phyloP scores from a whole-genome alignment of 2,329 filamentous ascomycete species.

The Periconia macrospinosa region DNA sequence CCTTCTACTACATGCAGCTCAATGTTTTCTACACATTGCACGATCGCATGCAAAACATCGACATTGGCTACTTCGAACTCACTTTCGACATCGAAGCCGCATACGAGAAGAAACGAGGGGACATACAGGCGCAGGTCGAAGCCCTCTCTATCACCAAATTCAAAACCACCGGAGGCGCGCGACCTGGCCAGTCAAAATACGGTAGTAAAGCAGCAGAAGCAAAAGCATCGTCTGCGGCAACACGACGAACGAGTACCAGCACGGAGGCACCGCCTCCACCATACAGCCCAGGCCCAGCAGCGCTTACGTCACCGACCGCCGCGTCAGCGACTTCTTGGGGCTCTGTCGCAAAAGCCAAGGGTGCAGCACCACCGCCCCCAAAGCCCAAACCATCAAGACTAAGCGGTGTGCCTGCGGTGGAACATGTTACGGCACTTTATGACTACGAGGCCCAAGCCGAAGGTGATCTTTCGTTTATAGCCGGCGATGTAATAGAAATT shows the following conservation, averaged over 20 bases:
- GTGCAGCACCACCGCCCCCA: constrained; percentile 53
- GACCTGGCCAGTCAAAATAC: constrained; percentile 40
- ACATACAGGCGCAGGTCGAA: constrained; percentile 84
- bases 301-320: constrained; percentile 24
- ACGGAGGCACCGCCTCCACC: constrained; percentile 44
- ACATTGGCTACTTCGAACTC: constrained; percentile 97
- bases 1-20: constrained; percentile 99
- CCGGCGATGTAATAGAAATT: constrained; percentile 90
- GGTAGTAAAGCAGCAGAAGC: constrained; percentile 43
- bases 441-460: constrained; percentile 96
- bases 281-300: constrained; percentile 39
- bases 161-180: constrained; percentile 76
- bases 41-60: constrained; percentile 95
- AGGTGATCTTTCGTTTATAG: constrained; percentile 86
- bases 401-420: constrained; percentile 64
- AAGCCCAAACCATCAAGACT: constrained; percentile 71
- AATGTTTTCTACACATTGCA: constrained; percentile 99
- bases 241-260: constrained; percentile 32
- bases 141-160: constrained; percentile 83
- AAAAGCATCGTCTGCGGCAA: constrained; percentile 21
- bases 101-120: constrained; percentile 84
- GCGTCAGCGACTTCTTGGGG: constrained; percentile 44
- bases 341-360: constrained; percentile 51
- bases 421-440: constrained; percentile 88
- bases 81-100: constrained; percentile 88